Evolutionary conservation across 768 basidiomycete genomes (phyloP).

Genomic region (Agaricus subrufescens): DNA sequence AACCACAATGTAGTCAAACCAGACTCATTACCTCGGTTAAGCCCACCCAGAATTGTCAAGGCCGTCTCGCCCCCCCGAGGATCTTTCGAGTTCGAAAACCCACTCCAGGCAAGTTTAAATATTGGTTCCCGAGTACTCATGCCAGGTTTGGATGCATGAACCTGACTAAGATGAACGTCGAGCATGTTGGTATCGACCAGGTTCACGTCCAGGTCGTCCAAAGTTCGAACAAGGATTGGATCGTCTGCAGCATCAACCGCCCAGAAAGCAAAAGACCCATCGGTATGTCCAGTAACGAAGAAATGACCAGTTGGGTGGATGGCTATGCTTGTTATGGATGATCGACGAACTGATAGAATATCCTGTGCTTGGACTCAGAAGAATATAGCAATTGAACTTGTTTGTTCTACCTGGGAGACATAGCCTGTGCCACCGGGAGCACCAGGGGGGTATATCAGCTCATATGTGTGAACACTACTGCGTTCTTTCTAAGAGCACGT

Average conservation of each 20-base stretch:
- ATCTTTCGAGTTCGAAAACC: slow-evolving; percentile 62
- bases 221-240: slow-evolving; percentile 69
- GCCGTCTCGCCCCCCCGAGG: slow-evolving; percentile 68
- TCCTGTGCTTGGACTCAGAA: slow-evolving; percentile 32
- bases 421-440: slow-evolving; percentile 77
- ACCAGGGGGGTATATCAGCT: slow-evolving; percentile 69
- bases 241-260: slow-evolving; percentile 72
- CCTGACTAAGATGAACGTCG: slow-evolving; percentile 32
- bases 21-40: slow-evolving; percentile 41
- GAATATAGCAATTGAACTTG: neutral
- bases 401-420: slow-evolving; percentile 20
- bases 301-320: slow-evolving; percentile 74
- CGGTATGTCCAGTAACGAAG: slow-evolving; percentile 76
- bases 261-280: slow-evolving; percentile 84
- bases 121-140: slow-evolving; percentile 59
- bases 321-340: slow-evolving; percentile 64
- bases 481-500: slow-evolving; percentile 35
- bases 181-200: slow-evolving; percentile 44
- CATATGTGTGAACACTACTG: slow-evolving; percentile 56
- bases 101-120: slow-evolving; percentile 84
- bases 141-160: slow-evolving; percentile 4
- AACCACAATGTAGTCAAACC: slow-evolving; percentile 70
- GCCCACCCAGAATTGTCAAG: slow-evolving; percentile 76
- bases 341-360: slow-evolving; percentile 65
- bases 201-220: slow-evolving; percentile 52